Evolutionary conservation across 1,284 basidiomycete genomes (phyloP).

Genomic region (Schizophyllum amplum): DNA sequence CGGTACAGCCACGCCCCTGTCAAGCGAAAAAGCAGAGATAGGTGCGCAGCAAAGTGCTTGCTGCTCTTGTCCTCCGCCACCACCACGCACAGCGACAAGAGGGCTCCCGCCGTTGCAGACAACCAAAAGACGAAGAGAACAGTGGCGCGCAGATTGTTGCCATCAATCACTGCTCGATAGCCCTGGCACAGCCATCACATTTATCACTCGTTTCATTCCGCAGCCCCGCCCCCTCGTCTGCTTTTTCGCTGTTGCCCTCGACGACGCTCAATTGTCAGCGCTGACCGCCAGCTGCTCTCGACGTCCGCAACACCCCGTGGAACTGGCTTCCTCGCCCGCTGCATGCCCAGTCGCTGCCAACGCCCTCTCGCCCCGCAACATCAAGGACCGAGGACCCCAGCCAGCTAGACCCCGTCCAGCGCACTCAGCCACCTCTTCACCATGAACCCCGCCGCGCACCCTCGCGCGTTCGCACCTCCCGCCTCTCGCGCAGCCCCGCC

Average conservation of each 20-base stretch:
- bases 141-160: background rate
- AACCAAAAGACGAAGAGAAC: background rate
- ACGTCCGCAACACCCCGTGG: background rate
- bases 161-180: background rate
- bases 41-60: background rate
- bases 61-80: background rate
- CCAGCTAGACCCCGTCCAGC: background rate
- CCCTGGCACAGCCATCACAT: background rate
- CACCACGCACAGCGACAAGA: background rate
- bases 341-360: background rate
- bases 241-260: background rate
- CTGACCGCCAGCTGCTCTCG: background rate
- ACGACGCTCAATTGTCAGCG: background rate
- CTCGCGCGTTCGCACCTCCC: constrained; percentile 27
- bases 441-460: constrained; percentile 17
- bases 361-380: constrained; percentile 8
- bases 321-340: background rate
- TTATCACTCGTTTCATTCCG: background rate
- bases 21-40: background rate
- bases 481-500: constrained; percentile 14
- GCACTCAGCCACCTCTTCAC: constrained; percentile 9
- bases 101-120: background rate
- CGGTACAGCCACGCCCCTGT: background rate
- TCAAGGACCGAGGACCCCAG: background rate
- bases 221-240: background rate